Evolutionary conservation across 371 early-diverging fungal species (phyloP), one percentile per base, ranked within the genome.

Genomic region (Zancudomyces culisetae): DNA sequence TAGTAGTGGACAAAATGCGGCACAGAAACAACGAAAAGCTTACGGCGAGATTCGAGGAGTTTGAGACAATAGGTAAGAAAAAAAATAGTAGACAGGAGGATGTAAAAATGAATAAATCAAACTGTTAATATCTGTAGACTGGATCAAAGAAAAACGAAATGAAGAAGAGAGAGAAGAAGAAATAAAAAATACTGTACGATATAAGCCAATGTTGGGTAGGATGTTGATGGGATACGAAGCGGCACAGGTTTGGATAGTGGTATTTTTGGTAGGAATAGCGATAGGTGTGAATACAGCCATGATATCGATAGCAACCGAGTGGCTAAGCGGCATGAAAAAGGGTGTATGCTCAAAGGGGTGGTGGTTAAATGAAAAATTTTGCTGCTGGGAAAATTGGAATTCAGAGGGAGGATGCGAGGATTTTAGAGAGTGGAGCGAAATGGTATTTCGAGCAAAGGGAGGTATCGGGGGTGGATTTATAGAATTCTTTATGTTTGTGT

Each of bases 281-380:
- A 83, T 93, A 51, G 80, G 84, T 1, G 49, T 83, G 24, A 79
- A 77, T 58, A 90, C 96, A 1, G 86, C 90, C 22, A 61, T 85
- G 24, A 83, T 94, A 54, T 83, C 90, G 51, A 84, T 94, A 43
- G 72, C 73, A n/a, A 80, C 86, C 19, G 80, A 81, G 47, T 85
- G 84, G 81, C 70, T 95, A 10, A 80, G 81, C 41, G 87, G 87
- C 61, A 67, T 85, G 41, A 87, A 90, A 57, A 47, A 79, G 2
- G 97, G 97, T 0, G 84, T 81, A 59, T 96, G 97, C 60, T 64
- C 68, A 2, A 76, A 66, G n/a, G 83, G 75, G 0, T 94, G 91
- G 83, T 95, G 91, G 81, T 63, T 95, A 41, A 90, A 86, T 63
- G 79, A 83, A 59, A 86, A 90, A 63, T 95, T 94, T 67, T 95